Evolutionary conservation across 352 stramenopile genomes (phyloP), one percentile per base, ranked within the genome.

Genomic region (Phytophthora pluvialis): DNA sequence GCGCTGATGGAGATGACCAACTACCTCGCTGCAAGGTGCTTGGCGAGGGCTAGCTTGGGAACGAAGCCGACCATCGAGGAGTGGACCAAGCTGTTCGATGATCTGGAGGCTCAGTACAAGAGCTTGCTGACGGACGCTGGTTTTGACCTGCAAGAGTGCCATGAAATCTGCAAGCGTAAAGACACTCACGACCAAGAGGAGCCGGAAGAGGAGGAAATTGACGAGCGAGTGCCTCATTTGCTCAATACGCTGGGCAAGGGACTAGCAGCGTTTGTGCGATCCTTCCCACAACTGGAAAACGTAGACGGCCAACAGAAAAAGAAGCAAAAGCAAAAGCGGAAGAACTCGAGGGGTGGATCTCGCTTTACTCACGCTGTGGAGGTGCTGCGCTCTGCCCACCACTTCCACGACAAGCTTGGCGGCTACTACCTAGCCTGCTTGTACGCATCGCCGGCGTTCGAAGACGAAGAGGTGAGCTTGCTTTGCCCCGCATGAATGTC

Each of bases 341-440:
- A 57, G 44, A 64, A 57, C 43, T 44, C 21, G 21, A 47, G 9
- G 11, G 55, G 35, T 44, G 52, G 46, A 9, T 10, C 53, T 28
- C 76, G 65, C 4, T 89, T 81, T 13, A 61, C 64, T 1, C 81
- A 88, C 29, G 76, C 86, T 3, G 73, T 94, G 36, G 73, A 92
- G 31, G 73, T 91, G 32, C 65, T 95, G 10, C 78, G 77, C 0
- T 79, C 77, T 10, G 84, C 86, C 4, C 86, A 95, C 60, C 84
- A 93, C 52, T 89, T 93, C 33, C 84, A 95, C 64, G 86, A 95
- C 71, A 88, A 90, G 61, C 78, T 95, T 15, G 86, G 86, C 0
- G 85, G 83, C 49, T 95, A 95, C 59, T 78, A 82, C 40, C 71
- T 95, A 8, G 83, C 86, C 7, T 81, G 71, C 58, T 58, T 93